Evolutionary conservation across 2,329 filamentous ascomycete species (phyloP).

Genomic region (Trichophyton simii): DNA sequence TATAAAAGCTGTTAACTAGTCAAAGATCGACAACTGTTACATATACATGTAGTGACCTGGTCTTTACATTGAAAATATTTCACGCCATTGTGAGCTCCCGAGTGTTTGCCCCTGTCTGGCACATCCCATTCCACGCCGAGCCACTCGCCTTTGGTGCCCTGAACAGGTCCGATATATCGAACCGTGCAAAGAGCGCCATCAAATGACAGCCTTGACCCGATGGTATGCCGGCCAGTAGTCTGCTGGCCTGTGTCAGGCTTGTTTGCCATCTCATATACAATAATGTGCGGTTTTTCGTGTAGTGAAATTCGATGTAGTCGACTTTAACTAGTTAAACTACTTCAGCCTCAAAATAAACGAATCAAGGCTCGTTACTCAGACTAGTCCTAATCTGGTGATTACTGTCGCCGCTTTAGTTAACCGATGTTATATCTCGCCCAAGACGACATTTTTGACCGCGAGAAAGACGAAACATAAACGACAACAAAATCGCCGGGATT

Average conservation of each 20-base stretch:
- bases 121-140: constrained; percentile 97
- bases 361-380: no score
- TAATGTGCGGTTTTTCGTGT: neutral
- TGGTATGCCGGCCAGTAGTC: constrained; percentile 4
- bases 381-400: no score
- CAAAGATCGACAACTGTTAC: neutral
- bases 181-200: constrained; percentile 69
- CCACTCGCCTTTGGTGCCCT: constrained; percentile 67
- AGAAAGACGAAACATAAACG: no score
- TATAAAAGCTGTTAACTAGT: constrained; percentile 22
- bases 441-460: no score
- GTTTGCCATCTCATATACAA: neutral
- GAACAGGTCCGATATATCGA: constrained; percentile 65
- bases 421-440: no score
- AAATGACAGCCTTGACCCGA: constrained; percentile 70
- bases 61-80: constrained; percentile 68
- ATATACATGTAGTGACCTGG: neutral
- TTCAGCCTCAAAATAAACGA: no score
- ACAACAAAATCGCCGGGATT: no score
- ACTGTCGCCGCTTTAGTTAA: no score
- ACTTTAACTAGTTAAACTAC: no score
- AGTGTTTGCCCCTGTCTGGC: constrained; percentile 71
- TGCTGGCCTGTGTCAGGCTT: neutral
- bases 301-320: no score
- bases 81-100: constrained; percentile 65